Conservation (phyloP, 805 yeast genomes). For the Starmerella stigmatis region DNA sequence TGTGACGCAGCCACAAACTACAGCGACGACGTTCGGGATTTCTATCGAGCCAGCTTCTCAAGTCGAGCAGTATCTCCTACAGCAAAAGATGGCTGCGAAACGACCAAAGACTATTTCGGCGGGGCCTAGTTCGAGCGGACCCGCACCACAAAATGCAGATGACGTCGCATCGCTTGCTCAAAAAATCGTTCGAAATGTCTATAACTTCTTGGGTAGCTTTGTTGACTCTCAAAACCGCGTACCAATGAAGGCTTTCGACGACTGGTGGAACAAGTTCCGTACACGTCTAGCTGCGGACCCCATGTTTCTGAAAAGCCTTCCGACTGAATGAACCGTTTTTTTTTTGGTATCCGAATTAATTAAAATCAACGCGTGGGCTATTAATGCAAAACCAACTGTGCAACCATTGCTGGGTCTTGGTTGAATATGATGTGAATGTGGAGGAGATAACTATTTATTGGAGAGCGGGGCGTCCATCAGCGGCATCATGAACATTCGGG, state of each 20-base stretch:
- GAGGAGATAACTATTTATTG: too few species aligned
- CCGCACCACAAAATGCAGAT: slow-evolving; percentile 28
- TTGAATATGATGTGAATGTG: too few species aligned
- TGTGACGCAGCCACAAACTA: slow-evolving; percentile 13
- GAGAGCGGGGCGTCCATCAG: too few species aligned
- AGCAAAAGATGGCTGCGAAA: slow-evolving; percentile 10
- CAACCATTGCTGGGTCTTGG: too few species aligned
- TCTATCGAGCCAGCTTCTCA: slow-evolving; percentile 69
- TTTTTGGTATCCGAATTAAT: background rate
- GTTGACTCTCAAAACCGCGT: slow-evolving; percentile 71
- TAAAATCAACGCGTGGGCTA: too few species aligned
- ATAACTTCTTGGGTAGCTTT: slow-evolving; percentile 82
- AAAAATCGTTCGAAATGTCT: slow-evolving; percentile 83
- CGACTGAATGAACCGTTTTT: background rate
- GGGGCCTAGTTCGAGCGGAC: slow-evolving; percentile 26
- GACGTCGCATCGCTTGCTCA: slow-evolving; percentile 60
- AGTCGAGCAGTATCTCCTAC: slow-evolving; percentile 48
- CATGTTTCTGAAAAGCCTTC: slow-evolving; percentile 51
- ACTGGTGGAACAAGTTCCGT: slow-evolving; percentile 89
- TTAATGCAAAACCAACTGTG: too few species aligned
- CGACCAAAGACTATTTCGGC: slow-evolving; percentile 10
- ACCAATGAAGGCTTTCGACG: slow-evolving; percentile 75
- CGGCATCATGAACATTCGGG: too few species aligned
- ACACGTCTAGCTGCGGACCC: slow-evolving; percentile 70
- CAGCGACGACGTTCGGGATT: slow-evolving; percentile 55